Evolutionary conservation across 441 rosid genomes (phyloP).

Genomic region (Arabidopsis hybrid): DNA sequence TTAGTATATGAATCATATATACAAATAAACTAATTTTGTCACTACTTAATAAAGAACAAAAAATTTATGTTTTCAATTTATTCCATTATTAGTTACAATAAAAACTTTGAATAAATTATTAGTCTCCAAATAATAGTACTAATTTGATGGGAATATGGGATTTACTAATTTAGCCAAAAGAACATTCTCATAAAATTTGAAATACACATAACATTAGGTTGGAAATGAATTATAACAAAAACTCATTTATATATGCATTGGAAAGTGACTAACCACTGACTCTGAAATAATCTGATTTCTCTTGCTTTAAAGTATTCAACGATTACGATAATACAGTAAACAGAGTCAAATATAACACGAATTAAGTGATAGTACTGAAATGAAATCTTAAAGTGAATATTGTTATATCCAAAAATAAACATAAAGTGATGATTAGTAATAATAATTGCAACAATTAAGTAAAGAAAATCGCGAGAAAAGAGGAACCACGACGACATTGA

Average conservation of each 20-base stretch:
- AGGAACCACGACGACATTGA: constrained; percentile 41
- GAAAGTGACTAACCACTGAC: constrained; percentile 2
- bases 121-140: neutral
- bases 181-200: too few relatives aligned
- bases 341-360: neutral
- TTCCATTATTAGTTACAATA: neutral
- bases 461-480: constrained; percentile 44
- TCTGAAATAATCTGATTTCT: neutral
- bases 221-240: neutral
- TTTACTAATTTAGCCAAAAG: too few relatives aligned
- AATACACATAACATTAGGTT: neutral
- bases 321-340: neutral
- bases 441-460: constrained; percentile 20
- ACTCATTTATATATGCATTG: neutral
- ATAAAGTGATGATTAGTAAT: neutral
- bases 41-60: neutral
- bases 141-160: too few relatives aligned
- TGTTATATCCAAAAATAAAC: constrained; percentile 4
- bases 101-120: neutral
- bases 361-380: neutral
- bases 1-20: neutral
- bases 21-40: neutral
- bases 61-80: neutral
- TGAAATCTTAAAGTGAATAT: neutral
- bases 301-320: neutral